A percentile compares a stretch with the other conserved stretches of the same genome.
These are phyloP conservation scores for Chrysosporium queenslandicum DNA, from an alignment of 2,329 filamentous ascomycete genomes.

Conservation along the genomic window DNA sequence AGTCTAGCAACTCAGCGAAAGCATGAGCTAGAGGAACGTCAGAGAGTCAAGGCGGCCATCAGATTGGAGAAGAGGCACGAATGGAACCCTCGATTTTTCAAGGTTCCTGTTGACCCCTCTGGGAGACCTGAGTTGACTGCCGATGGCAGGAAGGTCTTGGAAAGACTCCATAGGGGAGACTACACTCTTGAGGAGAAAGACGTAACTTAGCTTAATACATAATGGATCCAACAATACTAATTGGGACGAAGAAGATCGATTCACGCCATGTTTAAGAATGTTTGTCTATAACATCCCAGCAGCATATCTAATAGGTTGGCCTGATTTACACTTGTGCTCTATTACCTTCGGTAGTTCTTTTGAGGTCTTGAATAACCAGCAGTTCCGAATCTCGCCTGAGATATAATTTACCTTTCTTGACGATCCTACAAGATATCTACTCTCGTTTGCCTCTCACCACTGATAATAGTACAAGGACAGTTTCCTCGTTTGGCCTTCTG, in stretches of 20 bases:
- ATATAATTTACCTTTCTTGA: too few species aligned
- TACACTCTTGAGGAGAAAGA: constrained; percentile 40
- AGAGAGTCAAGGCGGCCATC: constrained; percentile 74
- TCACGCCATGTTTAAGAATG: too few species aligned
- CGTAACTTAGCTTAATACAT: background rate
- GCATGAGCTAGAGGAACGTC: constrained; percentile 80
- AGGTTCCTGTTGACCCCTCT: constrained; percentile 46
- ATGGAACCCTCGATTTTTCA: constrained; percentile 87
- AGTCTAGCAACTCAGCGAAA: constrained; percentile 76
- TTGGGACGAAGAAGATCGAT: too few species aligned
- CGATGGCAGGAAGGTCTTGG: constrained; percentile 50
- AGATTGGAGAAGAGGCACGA: constrained; percentile 58
- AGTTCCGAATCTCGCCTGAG: too few species aligned
- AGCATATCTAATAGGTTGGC: too few species aligned
- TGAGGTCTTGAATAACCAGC: too few species aligned
- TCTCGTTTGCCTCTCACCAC: background rate
- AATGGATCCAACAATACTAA: too few species aligned
- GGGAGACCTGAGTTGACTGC: constrained; percentile 54
- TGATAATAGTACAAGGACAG: background rate
- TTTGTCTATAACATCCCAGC: too few species aligned
- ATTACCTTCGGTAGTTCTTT: too few species aligned
- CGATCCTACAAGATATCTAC: too few species aligned
- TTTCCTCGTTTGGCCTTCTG: too few species aligned
- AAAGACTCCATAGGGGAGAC: constrained; percentile 45
- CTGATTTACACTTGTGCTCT: too few species aligned